phyloP scores from a whole-genome alignment of 2,329 filamentous ascomycete species.

The Colletotrichum melonis region DNA sequence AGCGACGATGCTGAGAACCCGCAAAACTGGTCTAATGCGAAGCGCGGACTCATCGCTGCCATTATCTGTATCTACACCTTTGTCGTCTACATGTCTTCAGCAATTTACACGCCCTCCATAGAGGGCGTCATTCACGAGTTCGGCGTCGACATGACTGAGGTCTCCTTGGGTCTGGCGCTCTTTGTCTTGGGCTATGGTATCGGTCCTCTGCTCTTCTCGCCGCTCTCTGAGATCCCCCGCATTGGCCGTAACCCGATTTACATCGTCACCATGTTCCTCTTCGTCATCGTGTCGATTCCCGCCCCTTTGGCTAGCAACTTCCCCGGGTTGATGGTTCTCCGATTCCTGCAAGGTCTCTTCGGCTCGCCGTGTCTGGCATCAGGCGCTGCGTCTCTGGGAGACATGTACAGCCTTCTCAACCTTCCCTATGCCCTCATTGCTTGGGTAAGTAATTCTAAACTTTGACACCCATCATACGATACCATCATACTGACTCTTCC shows the following conservation, averaged over 20 bases:
- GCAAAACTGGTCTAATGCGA: constrained; percentile 62
- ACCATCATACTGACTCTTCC: neutral
- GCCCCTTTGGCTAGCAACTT: constrained; percentile 73
- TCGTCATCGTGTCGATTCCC: constrained; percentile 74
- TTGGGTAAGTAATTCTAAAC: constrained; percentile 53
- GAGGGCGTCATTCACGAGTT: constrained; percentile 64
- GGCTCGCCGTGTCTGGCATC: constrained; percentile 74
- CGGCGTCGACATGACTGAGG: constrained; percentile 60
- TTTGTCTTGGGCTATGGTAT: constrained; percentile 74
- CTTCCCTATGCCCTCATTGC: constrained; percentile 69
- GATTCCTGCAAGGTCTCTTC: constrained; percentile 75
- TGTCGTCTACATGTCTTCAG: constrained; percentile 63
- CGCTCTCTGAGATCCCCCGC: constrained; percentile 73
- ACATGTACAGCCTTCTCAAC: constrained; percentile 65
- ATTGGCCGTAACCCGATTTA: constrained; percentile 78
- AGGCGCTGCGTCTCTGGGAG: constrained; percentile 62
- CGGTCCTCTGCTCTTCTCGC: constrained; percentile 74
- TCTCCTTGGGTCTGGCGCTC: constrained; percentile 68
- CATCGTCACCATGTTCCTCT: constrained; percentile 74
- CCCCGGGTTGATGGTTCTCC: constrained; percentile 70
- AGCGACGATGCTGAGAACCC: constrained; percentile 67
- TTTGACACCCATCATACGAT: neutral
- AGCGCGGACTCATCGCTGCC: constrained; percentile 53
- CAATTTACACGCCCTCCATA: constrained; percentile 60
- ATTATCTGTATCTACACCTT: constrained; percentile 69